Evolutionary conservation across 2,329 filamentous ascomycete genomes (phyloP).

Genomic region (Fusarium verticillioides): DNA sequence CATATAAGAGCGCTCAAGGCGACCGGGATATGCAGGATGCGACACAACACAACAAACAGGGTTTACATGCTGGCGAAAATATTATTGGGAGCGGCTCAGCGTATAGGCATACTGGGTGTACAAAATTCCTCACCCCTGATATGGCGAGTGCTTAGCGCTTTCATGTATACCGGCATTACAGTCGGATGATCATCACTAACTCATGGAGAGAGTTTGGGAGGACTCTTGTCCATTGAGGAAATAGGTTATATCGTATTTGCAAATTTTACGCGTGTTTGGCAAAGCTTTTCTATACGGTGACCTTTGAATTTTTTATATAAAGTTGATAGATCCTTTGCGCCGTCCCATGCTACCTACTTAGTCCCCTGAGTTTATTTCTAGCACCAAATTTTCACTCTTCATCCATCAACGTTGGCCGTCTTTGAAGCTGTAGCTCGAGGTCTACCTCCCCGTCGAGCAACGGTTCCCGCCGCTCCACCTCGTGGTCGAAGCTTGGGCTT

Average conservation of each 20-base stretch:
- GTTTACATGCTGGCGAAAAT: conserved; percentile 38
- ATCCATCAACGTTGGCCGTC: conserved; percentile 21
- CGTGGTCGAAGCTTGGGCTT: conserved; percentile 44
- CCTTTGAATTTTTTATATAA: conserved; percentile 1
- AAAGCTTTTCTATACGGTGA: not conserved
- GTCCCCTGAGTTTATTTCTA: not conserved
- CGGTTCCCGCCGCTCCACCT: conserved; percentile 40
- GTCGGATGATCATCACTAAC: conserved; percentile 28
- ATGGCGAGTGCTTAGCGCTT: conserved; percentile 31
- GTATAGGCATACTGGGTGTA: conserved; percentile 37
- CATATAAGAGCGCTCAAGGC: conserved; percentile 39
- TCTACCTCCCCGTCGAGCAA: conserved; percentile 45
- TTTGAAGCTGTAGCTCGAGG: conserved; percentile 40
- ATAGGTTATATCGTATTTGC: conserved; percentile 37
- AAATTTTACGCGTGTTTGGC: conserved; percentile 40
- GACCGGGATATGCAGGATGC: conserved; percentile 36
- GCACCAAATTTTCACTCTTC: not conserved
- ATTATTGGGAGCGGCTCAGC: conserved; percentile 29
- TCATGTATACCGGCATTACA: conserved; percentile 34
- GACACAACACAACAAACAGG: conserved; percentile 20
- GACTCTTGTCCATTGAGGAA: conserved; percentile 25
- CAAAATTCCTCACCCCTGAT: conserved; percentile 28
- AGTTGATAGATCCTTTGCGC: conserved; percentile 32
- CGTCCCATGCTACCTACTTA: conserved; percentile 36
- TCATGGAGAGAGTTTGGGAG: conserved; percentile 28